These are phyloP conservation scores for Komagataella pastoris DNA, from an alignment of 805 yeast genomes.

Conservation along the genomic window DNA sequence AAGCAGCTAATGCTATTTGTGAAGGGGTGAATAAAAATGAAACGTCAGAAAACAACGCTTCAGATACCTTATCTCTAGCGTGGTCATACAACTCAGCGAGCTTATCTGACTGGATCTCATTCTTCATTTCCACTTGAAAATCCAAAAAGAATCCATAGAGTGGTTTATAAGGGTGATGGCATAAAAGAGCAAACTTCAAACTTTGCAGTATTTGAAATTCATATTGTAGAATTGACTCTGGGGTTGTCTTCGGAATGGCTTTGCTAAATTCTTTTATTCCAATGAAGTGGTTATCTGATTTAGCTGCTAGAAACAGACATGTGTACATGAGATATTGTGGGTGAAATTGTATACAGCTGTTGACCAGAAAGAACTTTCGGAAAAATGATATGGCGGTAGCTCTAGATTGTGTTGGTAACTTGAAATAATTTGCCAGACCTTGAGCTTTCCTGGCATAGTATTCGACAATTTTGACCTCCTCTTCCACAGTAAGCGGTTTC, in stretches of 20 bases:
- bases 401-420: constrained; percentile 77
- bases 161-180: constrained; percentile 83
- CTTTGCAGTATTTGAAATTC: constrained; percentile 71
- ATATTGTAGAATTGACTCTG: constrained; percentile 54
- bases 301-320: constrained; percentile 82
- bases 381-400: constrained; percentile 81
- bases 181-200: constrained; percentile 64
- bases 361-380: constrained; percentile 63
- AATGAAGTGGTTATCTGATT: constrained; percentile 83
- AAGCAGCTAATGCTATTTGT: constrained; percentile 84
- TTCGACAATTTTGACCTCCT: constrained; percentile 54
- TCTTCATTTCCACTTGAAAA: constrained; percentile 48
- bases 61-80: constrained; percentile 53
- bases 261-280: constrained; percentile 70
- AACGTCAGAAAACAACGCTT: constrained; percentile 65
- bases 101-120: constrained; percentile 32
- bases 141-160: constrained; percentile 93
- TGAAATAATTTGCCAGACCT: constrained; percentile 57
- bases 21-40: constrained; percentile 81
- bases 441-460: constrained; percentile 64
- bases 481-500: constrained; percentile 44
- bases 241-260: constrained; percentile 53
- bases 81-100: constrained; percentile 60
- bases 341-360: constrained; percentile 78
- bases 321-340: constrained; percentile 75